A percentile compares a stretch with the other conserved stretches of the same genome.
phyloP scores from a whole-genome alignment of 2,329 filamentous ascomycete species.

The Sclerotinia borealis region DNA sequence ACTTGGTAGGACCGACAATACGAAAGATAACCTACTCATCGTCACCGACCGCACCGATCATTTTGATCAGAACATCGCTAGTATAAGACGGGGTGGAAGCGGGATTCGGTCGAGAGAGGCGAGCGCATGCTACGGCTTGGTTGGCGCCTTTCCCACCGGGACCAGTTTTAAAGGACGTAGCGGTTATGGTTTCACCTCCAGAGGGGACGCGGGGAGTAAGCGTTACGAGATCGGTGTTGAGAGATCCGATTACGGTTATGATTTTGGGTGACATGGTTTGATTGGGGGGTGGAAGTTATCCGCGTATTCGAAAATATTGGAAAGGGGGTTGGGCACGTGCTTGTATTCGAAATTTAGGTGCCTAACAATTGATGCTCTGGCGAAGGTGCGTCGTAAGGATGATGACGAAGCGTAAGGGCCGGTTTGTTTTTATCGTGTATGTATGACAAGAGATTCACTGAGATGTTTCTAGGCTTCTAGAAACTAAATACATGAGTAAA shows the following conservation, averaged over 20 bases:
- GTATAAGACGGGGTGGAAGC: constrained; percentile 15
- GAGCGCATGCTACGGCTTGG: constrained; percentile 83
- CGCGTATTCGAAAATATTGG: background rate
- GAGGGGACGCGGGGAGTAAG: constrained; percentile 77
- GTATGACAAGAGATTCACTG: background rate
- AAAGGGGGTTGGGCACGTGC: constrained; percentile 10
- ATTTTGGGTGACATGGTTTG: constrained; percentile 24
- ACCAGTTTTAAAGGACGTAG: constrained; percentile 69
- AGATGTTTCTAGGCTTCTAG: background rate
- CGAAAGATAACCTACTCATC: background rate
- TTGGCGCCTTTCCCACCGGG: constrained; percentile 94
- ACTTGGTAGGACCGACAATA: background rate
- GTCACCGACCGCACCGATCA: constrained; percentile 66
- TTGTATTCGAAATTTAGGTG: background rate
- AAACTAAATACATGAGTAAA: background rate
- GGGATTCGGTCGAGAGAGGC: constrained; percentile 59
- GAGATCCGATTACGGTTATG: constrained; percentile 83
- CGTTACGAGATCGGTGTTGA: constrained; percentile 91
- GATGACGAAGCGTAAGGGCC: constrained; percentile 6
- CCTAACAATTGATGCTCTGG: constrained; percentile 3
- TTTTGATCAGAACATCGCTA: constrained; percentile 47
- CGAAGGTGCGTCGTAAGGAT: constrained; percentile 5
- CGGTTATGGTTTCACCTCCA: constrained; percentile 82
- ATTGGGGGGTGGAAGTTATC: background rate
- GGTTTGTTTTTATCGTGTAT: background rate